Evolutionary conservation across 345 rosid genomes (phyloP).

Genomic region (Physaria fendleri): DNA sequence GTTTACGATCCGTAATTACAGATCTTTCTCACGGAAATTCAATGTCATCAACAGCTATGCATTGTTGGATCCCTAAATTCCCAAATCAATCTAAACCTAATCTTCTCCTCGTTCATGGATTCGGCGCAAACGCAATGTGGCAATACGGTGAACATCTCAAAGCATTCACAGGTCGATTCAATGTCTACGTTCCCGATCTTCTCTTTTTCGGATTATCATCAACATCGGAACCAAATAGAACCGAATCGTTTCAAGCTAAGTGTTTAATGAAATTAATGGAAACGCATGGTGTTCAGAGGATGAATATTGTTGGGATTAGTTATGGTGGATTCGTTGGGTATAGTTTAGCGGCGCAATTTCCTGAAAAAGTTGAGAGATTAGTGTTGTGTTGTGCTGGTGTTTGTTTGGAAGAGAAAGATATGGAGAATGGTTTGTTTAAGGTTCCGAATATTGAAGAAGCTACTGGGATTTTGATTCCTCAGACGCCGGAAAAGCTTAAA

Average conservation of each 20-base stretch:
- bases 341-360: constrained; percentile 56
- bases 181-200: constrained; percentile 71
- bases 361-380: constrained; percentile 46
- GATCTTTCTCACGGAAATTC: constrained; percentile 46
- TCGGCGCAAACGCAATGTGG: constrained; percentile 85
- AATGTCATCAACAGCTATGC: constrained; percentile 43
- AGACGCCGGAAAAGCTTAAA: constrained; percentile 56
- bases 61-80: constrained; percentile 60
- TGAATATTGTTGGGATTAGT: constrained; percentile 63
- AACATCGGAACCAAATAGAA: constrained; percentile 42
- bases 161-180: constrained; percentile 48
- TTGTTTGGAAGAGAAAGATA: constrained; percentile 68
- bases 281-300: constrained; percentile 37
- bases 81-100: constrained; percentile 36
- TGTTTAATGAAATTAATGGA: constrained; percentile 54
- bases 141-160: constrained; percentile 57
- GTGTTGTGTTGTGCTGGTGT: constrained; percentile 73
- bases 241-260: constrained; percentile 56
- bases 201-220: constrained; percentile 58
- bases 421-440: constrained; percentile 53
- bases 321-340: constrained; percentile 83
- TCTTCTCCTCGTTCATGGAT: constrained; percentile 64
- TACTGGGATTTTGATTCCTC: constrained; percentile 52
- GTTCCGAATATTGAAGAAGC: constrained; percentile 67
- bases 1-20: constrained; percentile 41